Conservation (phyloP, 352 stramenopile genomes). For the Pythium oligandrum region DNA sequence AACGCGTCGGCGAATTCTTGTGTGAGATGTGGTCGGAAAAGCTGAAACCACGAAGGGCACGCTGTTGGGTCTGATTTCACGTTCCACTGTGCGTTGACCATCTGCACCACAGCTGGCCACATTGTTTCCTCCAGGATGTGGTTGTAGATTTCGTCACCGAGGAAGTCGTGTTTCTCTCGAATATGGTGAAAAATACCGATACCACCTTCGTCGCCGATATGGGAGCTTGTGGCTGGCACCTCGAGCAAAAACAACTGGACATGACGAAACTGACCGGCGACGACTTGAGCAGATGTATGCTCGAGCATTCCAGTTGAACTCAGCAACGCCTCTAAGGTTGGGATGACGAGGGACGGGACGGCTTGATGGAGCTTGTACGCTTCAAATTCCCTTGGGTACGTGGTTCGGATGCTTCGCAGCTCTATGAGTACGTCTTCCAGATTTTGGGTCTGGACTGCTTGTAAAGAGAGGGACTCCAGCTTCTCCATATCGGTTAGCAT, state of each 20-base stretch:
- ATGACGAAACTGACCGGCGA: slow-evolving; percentile 45
- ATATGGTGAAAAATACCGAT: slow-evolving; percentile 57
- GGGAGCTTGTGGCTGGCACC: slow-evolving; percentile 12
- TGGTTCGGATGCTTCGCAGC: slow-evolving; percentile 35
- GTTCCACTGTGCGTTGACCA: slow-evolving; percentile 64
- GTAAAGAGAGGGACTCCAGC: slow-evolving; percentile 25
- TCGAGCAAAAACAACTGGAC: slow-evolving; percentile 64
- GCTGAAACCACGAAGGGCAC: slow-evolving; percentile 38
- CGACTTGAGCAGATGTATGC: slow-evolving; percentile 11
- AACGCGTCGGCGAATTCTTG: slow-evolving; percentile 45
- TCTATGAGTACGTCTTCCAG: slow-evolving; percentile 37
- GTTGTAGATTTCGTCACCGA: slow-evolving; percentile 72
- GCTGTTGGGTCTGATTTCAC: slow-evolving; percentile 25
- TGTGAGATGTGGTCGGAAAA: slow-evolving; percentile 52
- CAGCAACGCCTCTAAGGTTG: slow-evolving; percentile 47
- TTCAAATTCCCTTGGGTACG: slow-evolving; percentile 68
- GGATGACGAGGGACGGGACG: slow-evolving; percentile 60
- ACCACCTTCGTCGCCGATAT: slow-evolving; percentile 1
- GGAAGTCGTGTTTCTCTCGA: slow-evolving; percentile 47
- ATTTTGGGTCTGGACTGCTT: slow-evolving; percentile 15
- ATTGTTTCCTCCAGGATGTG: slow-evolving; percentile 71
- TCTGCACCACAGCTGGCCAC: slow-evolving; percentile 64
- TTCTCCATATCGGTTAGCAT: slow-evolving; percentile 42
- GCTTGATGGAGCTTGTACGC: slow-evolving; percentile 67
- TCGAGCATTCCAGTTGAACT: slow-evolving; percentile 36